A percentile compares a stretch with the other conserved stretches of the same genome.
Conservation (phyloP, 805 yeast genomes). For the Vanderwaltozyma verrucispora region DNA sequence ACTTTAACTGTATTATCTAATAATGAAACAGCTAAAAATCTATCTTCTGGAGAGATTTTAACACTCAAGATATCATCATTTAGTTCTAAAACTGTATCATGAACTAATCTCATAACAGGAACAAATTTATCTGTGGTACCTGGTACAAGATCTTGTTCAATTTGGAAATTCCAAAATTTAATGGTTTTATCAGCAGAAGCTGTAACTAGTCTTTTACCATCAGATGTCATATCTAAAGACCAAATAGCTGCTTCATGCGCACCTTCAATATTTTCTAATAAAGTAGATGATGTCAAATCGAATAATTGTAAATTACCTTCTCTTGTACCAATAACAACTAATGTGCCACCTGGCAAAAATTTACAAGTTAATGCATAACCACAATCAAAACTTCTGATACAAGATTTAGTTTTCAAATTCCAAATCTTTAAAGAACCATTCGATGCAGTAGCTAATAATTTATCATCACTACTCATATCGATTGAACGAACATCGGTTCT, state of each 20-base stretch:
- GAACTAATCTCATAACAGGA: slow-evolving; percentile 50
- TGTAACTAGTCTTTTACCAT: slow-evolving; percentile 76
- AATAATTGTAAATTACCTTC: slow-evolving; percentile 75
- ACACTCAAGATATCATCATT: slow-evolving; percentile 78
- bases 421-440: slow-evolving; percentile 84
- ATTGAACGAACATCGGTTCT: slow-evolving; percentile 80
- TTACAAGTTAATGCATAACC: slow-evolving; percentile 76
- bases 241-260: slow-evolving; percentile 83
- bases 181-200: slow-evolving; percentile 91
- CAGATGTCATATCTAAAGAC: slow-evolving; percentile 79
- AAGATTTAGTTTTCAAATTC: slow-evolving; percentile 64
- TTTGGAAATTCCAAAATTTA: slow-evolving; percentile 78
- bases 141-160: slow-evolving; percentile 56
- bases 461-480: slow-evolving; percentile 73
- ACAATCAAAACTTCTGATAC: slow-evolving; percentile 78
- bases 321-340: slow-evolving; percentile 82
- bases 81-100: slow-evolving; percentile 73
- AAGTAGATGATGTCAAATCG: slow-evolving; percentile 74
- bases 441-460: slow-evolving; percentile 78
- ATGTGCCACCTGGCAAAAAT: slow-evolving; percentile 85
- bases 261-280: slow-evolving; percentile 55
- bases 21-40: slow-evolving; percentile 69
- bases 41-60: slow-evolving; percentile 69
- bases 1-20: slow-evolving; percentile 94
- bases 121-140: slow-evolving; percentile 47